Evolutionary conservation across 2,329 filamentous ascomycete genomes (phyloP), one percentile per base, ranked within the genome.

Genomic region (Penicillium sp.): DNA sequence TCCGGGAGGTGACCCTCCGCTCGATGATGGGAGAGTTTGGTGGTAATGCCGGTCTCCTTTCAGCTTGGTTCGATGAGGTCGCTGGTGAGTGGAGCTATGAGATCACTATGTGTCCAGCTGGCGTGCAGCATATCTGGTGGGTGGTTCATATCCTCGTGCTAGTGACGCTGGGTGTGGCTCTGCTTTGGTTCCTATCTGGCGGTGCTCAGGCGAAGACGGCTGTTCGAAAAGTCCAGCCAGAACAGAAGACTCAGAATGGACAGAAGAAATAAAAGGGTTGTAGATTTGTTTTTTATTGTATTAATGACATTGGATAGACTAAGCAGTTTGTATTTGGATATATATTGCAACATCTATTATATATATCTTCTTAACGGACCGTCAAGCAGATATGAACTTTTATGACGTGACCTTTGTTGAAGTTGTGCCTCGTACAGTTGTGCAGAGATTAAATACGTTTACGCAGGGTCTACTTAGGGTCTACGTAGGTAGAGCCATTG

Each of bases 1-100:
- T 97, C 6, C 82, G 93, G 29, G 94, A 99, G 76, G 86, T 97
- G 63, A 99, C 94, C 0, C 89, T 99, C 2, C 87, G 93, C 58
- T 96, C 91, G 74, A 97, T 99, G 92, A 99, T 99, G 94, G 94
- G 94, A 55, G 90, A 90, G 56, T 99, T 89, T 75, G 88, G 86
- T n/a, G 94, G 94, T 21, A 94, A 97, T 71, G 91, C 92, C 0
- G 94, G 92, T 0, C 80, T 99, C 42, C 76, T 99, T 41, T 94
- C 89, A 61, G 83, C 90, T 0, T 99, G 93, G 93, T 97, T 93
- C 70, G 91, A 97, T 72, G 75, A 83, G 55, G 79, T 82, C 2
- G 60, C 65, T 2, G 66, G 64, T 80, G 85, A 89, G 72, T 99
- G 94, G 94, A 82, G 82, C 63, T 90, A 90, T 64, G 90, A 93